A percentile compares a stretch with the other conserved stretches of the same genome.
phyloP scores from a whole-genome alignment of 2,329 filamentous ascomycete species.

The Fusarium proliferatum region DNA sequence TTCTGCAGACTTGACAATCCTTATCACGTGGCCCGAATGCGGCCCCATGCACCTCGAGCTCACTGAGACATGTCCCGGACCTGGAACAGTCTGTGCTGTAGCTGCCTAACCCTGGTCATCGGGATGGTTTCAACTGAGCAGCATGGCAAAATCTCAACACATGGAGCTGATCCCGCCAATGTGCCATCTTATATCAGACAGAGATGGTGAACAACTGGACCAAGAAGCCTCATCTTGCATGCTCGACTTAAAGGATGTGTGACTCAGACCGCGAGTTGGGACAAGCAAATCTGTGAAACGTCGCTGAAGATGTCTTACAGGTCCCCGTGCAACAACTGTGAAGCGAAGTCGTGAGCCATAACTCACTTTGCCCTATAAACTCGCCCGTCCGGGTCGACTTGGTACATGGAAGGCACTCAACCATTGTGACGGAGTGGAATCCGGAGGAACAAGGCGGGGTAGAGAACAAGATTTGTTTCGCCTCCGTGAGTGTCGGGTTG shows the following conservation, averaged over 20 bases:
- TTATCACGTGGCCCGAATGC: conserved; percentile 3
- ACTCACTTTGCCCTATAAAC: conserved; percentile 14
- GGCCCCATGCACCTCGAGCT: background rate
- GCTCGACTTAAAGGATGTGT: conserved; percentile 9
- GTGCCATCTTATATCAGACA: background rate
- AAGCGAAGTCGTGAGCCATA: conserved; percentile 43
- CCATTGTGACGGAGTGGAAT: conserved; percentile 3
- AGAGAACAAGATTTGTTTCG: conserved; percentile 23
- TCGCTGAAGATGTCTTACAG: conserved; percentile 37
- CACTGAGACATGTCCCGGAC: conserved; percentile 29
- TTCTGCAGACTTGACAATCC: conserved; percentile 6
- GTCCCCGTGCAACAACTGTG: conserved; percentile 33
- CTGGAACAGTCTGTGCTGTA: conserved; percentile 18
- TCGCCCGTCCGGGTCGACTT: conserved; percentile 11
- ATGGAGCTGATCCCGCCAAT: conserved; percentile 9
- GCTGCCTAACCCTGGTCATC: conserved; percentile 17
- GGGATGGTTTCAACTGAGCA: conserved; percentile 29
- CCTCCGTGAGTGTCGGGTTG: conserved; percentile 33
- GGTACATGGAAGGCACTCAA: conserved; percentile 3
- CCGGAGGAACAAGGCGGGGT: conserved; percentile 28
- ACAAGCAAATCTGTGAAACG: conserved; percentile 30
- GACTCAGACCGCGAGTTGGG: conserved; percentile 21
- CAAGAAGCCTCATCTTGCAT: conserved; percentile 14
- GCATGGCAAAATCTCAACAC: conserved; percentile 13
- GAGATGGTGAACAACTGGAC: conserved; percentile 2